Conservation (phyloP, 2,329 filamentous ascomycete genomes). For the Erysiphe neolycopersici region DNA sequence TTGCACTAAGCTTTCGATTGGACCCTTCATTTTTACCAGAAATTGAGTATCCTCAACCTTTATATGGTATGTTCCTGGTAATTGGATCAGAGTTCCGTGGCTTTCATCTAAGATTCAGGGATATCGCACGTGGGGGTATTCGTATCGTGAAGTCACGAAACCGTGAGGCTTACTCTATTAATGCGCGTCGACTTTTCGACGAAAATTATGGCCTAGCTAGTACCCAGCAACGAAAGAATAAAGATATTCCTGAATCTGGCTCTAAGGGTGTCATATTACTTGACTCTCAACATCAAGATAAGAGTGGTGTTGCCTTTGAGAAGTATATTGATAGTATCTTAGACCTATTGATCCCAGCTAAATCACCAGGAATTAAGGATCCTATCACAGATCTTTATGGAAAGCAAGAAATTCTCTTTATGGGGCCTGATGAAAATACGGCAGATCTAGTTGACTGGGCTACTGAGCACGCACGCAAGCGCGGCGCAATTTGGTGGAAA, state of each 20-base stretch:
- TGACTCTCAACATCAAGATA: slow-evolving; percentile 83
- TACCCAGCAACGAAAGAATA: slow-evolving; percentile 98
- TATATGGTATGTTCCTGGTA: slow-evolving; percentile 97
- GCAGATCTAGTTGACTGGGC: slow-evolving; percentile 95
- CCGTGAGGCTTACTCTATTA: slow-evolving; percentile 87
- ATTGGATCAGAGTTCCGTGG: slow-evolving; percentile 92
- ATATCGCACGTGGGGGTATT: slow-evolving; percentile 90
- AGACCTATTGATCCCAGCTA: slow-evolving; percentile 70
- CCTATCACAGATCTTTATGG: slow-evolving; percentile 88
- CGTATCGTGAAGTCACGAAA: slow-evolving; percentile 96
- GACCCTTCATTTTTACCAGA: slow-evolving; percentile 71
- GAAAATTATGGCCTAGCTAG: slow-evolving; percentile 97
- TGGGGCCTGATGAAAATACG: slow-evolving; percentile 98
- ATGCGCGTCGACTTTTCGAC: slow-evolving; percentile 85
- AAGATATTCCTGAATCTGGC: slow-evolving; percentile 94
- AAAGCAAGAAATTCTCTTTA: slow-evolving; percentile 90
- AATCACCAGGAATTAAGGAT: slow-evolving; percentile 93
- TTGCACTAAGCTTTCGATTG: slow-evolving; percentile 85
- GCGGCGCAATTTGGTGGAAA: slow-evolving; percentile 96
- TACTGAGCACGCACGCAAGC: slow-evolving; percentile 69
- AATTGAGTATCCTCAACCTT: slow-evolving; percentile 73
- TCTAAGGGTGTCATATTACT: slow-evolving; percentile 95
- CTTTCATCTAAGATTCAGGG: slow-evolving; percentile 91
- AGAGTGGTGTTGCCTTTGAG: slow-evolving; percentile 76
- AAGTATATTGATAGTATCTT: slow-evolving; percentile 99